Percentiles rank a stretch among this genome's conserved stretches.
phyloP scores from a whole-genome alignment of 164 flowering plant species.

The Vitis rupestris region DNA sequence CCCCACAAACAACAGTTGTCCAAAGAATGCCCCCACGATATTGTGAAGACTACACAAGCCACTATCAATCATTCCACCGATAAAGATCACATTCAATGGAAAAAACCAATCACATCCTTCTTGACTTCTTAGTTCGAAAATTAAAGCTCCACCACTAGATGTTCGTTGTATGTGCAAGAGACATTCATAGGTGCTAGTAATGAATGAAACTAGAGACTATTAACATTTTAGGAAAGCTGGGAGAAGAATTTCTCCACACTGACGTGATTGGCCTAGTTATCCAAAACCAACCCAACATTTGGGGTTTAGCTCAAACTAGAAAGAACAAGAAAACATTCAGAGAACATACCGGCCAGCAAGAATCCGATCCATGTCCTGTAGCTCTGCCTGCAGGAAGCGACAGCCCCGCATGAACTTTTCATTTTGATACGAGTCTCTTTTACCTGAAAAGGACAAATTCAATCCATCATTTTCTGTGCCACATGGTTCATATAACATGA shows the following conservation, averaged over 20 bases:
- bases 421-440: conserved; percentile 51
- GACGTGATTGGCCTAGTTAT: neutral
- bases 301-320: neutral
- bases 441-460: conserved; percentile 37
- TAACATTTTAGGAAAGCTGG: neutral
- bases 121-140: neutral
- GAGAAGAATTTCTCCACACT: neutral
- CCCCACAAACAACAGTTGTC: conserved; percentile 34
- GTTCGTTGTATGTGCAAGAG: no score
- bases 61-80: conserved; percentile 26
- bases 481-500: neutral
- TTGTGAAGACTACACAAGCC: conserved; percentile 6
- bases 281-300: neutral
- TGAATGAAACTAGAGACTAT: neutral
- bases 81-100: conserved; percentile 7
- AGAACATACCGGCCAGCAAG: conserved; percentile 62
- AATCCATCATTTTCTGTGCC: conserved; percentile 1
- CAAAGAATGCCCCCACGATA: conserved; percentile 12
- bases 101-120: conserved; percentile 13
- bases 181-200: neutral
- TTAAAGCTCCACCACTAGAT: conserved; percentile 13
- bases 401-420: conserved; percentile 63
- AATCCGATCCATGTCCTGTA: conserved; percentile 67
- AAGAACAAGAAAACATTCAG: neutral
- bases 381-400: conserved; percentile 65